Evolutionary conservation across 164 flowering plant species (phyloP), one percentile per base, ranked within the genome.

Genomic region (Magnolia changhungtana): DNA sequence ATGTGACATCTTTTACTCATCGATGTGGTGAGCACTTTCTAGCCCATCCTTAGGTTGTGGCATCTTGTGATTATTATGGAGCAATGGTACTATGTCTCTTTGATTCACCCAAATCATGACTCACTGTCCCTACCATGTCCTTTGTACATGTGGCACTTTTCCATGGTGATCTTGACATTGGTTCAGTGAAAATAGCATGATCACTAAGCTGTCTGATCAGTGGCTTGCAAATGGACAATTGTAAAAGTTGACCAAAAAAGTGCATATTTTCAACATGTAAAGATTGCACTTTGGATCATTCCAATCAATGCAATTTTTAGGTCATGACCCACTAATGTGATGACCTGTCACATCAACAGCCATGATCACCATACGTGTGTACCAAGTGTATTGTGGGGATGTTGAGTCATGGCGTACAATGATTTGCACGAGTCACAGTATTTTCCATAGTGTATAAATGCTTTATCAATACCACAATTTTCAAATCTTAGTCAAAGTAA

Each of bases 1-100:
- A n/a, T n/a, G n/a, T n/a, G n/a, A n/a, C n/a, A 64, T 96, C 99
- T 31, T 94, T 96, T 76, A 94, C 97, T 18, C 99, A 96, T 88
- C 83, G 90, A 77, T 83, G 69, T 83, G 92, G 99, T 91, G 72
- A 88, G 84, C 75, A 14, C 8, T 68, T 66, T 66, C 69, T 66
- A 24, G 31, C 29, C 23, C 69, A 24, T 66, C 68, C 29, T 66
- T 66, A 19, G 2, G 29, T 66, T 10, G 24, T 66, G 3, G 29
- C 23, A 9, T 24, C 19, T 68, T 16, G 61, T 55, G 61, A 55
- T 55, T 9, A 68, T 24, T 18, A 31, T 68, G 50, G 20, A 31
- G 50, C 50, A 68, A 5, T 37, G 49, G 45, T 20, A 71, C 59
- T 29, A 72, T 58, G 50, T 55, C 18, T 11, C 52, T 29, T 50